Evolutionary conservation across 1,284 basidiomycete genomes (phyloP), one percentile per base, ranked within the genome.

Genomic region (Ceratobasidium theobromae): DNA sequence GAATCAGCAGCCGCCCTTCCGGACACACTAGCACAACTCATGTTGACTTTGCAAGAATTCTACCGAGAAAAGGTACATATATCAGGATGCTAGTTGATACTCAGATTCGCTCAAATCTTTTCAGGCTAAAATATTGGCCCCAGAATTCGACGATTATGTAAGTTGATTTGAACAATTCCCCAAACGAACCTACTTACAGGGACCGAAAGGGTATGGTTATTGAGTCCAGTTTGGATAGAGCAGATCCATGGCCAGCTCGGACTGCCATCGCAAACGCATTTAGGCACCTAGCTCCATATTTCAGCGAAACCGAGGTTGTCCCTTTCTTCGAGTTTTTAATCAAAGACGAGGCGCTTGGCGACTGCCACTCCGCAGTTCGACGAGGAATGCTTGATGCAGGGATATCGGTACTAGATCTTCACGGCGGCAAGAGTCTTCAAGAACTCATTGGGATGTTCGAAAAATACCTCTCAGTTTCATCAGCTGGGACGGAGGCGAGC

Each of bases 231-330:
- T 78, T 97, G n/a, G 88, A 95, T 74, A 86, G 91, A 35, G 79
- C 85, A n/a, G 97, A 99, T 77, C 96, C 95, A 3, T 99, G 93
- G 93, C 83, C 86, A 62, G 82, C 88, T 27, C 85, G 97, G 33
- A 80, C 89, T 1, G 93, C 96, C 3, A 82, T 91, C 51, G 90
- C 91, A 0, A 76, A 80, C 5, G 79, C 91, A 0, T 86, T 98
- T 65, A 83, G 86, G 69, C 79, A 84, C 2, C 76, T 95, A 1
- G 86, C 93, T 0, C 85, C 88, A 1, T 79, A 79, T 16, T 88
- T 96, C 70, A 81, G 84, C 0, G 79, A 84, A 6, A 78, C 80
- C 0, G 83, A 89, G 43, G 81, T 98, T 4, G 85, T 86, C 28
- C 82, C 87, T 0, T 89, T 98, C 77, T 95, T 98, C 79, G 79